Base-by-base conservation (phyloP, 192 early-diverging fungal species). In the Physocladia obscura region DNA sequence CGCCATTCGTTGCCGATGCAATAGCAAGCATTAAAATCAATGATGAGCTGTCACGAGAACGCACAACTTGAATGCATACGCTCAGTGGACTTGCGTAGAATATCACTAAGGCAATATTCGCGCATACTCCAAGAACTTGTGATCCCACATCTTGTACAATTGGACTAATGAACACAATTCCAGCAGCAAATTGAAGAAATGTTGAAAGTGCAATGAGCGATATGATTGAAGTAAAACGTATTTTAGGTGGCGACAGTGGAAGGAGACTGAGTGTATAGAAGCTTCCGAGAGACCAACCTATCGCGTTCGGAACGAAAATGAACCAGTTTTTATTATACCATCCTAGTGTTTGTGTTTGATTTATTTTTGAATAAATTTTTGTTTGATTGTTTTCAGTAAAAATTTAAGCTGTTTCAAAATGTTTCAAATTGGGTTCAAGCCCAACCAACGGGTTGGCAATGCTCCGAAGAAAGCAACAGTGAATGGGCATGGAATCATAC, bases 61-160 rank as follows among this genome's bases (percentile, higher is more conserved):
- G 37, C 5, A 62, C 26, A 17, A 62, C 59, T 26, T 37, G 15
- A 8, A 17, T 11, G 36, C 59, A 62, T 21, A 47, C 40, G 5
- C 37, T 4, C 6, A 62, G 38, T 15, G 59, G 59, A 47, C 59
- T 62, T 17, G 13, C 59, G 36, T 62, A 62, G 36, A 62, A 62
- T 5, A 37, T 21, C 26, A 62, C 59, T 38, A 34, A 36, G 17
- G 32, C 57, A 15, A 62, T 15, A 47, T 62, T 62, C 38, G 17
- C 40, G 6, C 37, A 6, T 26, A 38, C 34, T 39, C 59, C 59
- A 21, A 62, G 29, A 15, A 62, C 37, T 35, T 35, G 30, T 17
- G 15, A 21, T 19, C 59, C 59, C 17, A 35, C 36, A 13, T 38
- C 36, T 4, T 44, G 13, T 13, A 13, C 59, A 5, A 24, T 6